phyloP scores from a whole-genome alignment of 441 rosid genomes.

The Populus hybrid region DNA sequence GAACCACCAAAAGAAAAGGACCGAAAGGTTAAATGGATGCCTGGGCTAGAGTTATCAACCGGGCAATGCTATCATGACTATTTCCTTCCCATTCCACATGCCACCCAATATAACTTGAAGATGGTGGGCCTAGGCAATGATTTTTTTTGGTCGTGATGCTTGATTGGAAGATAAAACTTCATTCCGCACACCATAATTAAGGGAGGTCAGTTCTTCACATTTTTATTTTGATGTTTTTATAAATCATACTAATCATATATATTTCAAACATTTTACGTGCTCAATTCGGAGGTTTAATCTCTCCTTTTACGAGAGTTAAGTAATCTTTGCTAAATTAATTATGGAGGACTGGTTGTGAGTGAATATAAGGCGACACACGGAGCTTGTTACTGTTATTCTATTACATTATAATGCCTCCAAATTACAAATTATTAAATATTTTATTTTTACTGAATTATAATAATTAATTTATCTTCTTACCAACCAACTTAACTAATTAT shows the following conservation, averaged over 20 bases:
- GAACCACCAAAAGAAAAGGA: background rate
- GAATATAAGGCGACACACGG: background rate
- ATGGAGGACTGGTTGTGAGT: background rate
- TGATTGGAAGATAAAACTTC: slow-evolving; percentile 6
- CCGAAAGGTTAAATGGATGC: slow-evolving; percentile 6
- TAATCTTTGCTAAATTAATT: background rate
- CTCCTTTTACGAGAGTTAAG: background rate
- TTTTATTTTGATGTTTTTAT: background rate
- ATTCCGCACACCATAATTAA: background rate
- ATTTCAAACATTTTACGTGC: background rate
- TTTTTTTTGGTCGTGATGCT: background rate
- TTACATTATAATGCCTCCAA: background rate
- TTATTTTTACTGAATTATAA: background rate
- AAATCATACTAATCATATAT: background rate
- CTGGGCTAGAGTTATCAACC: slow-evolving; percentile 1
- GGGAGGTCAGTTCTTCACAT: slow-evolving; percentile 1
- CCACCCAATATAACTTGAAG: slow-evolving; percentile 16
- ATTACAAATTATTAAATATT: no score
- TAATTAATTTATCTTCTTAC: background rate
- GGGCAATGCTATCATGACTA: slow-evolving; percentile 13
- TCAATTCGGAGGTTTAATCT: background rate
- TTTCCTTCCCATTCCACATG: slow-evolving; percentile 21
- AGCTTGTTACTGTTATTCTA: background rate
- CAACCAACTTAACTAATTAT: background rate
- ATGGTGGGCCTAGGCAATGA: slow-evolving; percentile 14